Conservation (phyloP, 1,139 yeast species). For the Pneumocystis canis region DNA sequence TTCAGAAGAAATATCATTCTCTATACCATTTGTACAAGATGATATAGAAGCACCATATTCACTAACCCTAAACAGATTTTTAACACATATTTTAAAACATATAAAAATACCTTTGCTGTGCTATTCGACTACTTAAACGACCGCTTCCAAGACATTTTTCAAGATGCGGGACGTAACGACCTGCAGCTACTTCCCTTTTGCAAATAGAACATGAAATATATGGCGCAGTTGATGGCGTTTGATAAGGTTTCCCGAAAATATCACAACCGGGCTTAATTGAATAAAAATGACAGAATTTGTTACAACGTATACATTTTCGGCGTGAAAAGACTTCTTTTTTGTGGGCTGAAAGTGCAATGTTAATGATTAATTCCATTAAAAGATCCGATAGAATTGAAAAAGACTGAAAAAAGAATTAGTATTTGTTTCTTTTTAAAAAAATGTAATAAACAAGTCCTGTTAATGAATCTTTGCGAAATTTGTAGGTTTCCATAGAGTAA, state of each 20-base stretch:
- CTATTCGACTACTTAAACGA: neutral
- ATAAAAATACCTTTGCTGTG: neutral
- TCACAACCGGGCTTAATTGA: neutral
- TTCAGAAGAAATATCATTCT: neutral
- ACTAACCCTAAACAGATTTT: neutral
- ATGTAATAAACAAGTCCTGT: neutral
- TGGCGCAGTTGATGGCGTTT: slow-evolving; percentile 1
- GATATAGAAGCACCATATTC: neutral
- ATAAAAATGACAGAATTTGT: neutral
- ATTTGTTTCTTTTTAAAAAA: neutral
- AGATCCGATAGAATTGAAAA: neutral
- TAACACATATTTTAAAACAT: neutral
- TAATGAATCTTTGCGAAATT: neutral
- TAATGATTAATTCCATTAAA: neutral
- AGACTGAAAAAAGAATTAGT: neutral
- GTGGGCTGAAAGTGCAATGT: neutral
- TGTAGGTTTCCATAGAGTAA: neutral
- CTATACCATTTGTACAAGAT: neutral
- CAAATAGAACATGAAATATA: slow-evolving; percentile 75
- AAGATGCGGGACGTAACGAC: slow-evolving; percentile 82
- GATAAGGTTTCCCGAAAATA: neutral
- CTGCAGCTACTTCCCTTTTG: slow-evolving; percentile 73
- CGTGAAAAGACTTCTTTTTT: neutral
- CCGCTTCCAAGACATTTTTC: slow-evolving; percentile 57
- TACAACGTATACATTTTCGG: neutral